Base-by-base conservation (phyloP, 495 filamentous ascomycete genomes). In the Trichodelitschia bisporula region DNA sequence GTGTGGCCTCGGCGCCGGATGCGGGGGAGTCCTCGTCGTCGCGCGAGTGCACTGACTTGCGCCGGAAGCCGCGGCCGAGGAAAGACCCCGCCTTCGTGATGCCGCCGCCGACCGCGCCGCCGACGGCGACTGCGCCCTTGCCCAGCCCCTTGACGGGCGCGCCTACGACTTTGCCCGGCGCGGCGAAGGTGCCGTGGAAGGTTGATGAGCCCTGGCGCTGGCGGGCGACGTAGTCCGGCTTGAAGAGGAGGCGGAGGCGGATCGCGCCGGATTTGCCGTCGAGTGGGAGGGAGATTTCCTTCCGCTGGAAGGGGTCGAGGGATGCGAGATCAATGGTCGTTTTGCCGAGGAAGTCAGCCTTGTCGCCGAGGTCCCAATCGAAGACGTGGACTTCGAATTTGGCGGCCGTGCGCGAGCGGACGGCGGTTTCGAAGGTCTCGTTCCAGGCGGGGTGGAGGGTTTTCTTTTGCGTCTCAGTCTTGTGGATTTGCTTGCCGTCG, bases 381-480 rank as follows among this genome's bases (percentile, higher is more conserved):
- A 73, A 86, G 4, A 93, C 65, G 26, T 74, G 71, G 33, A 82
- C 72, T 14, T 62, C 64, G 56, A 95, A 86, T 9, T 82, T 59
- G n/a, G 80, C 73, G 0, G 66, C 80, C 5, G 79, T 90, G 19
- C 86, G 57, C 3, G 77, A 84, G 24, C 70, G 68, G 41, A 99
- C 52, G 3, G 71, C 59, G 3, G 74, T 60, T 43, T 93, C 86
- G 45, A 95, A 95, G 44, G 66, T 72, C 43, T 99, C 89, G 42
- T 93, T 93, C 86, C 86, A 99, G 0, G 69, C 63, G 5, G 86
- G 86, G 37, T 84, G 71, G 8, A 95, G 61, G 0, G 84, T 93
- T 62, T 95, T 99, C 66, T 95, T 93, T 45, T 84, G 75, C 3
- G 70, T 67, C 50, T 91, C 79, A 21, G 82, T 89, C 56, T 95